Evolutionary conservation across 331 rosid species (phyloP), one percentile per base, ranked within the genome.

Genomic region (Malus hybrid): DNA sequence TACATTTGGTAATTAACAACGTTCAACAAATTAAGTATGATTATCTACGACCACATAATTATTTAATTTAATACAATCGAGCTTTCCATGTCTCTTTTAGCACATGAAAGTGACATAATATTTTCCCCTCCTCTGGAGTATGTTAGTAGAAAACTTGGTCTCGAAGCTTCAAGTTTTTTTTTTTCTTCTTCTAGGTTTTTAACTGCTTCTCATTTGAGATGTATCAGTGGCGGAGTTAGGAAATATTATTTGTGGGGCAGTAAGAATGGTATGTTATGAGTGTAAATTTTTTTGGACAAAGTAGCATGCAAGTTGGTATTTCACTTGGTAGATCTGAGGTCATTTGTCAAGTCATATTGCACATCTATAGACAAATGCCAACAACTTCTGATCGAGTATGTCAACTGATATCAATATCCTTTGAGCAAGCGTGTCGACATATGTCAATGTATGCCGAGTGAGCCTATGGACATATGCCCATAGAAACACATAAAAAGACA

Each of bases 71-170:
- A 30, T 63, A 19, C 8, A 32, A 18, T 66, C 19, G 15, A 34
- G 50, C 29, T 66, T 64, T 64, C 26, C 28, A 33, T 10, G 69
- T 28, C 50, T 33, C 48, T 10, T 5, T 66, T 11, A 66, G 52
- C 70, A 33, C 50, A 66, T 1, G 52, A 34, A 6, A 1, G 28
- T 65, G 70, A 65, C 52, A 30, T 58, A n/a, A 57, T 57, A 22
- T 57, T 57, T 57, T 20, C 2, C 5, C 63, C 29, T 20, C 63
- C 1, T 8, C 24, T 63, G 46, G 44, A 32, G 36, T 62, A 28
- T 0, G 18, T n/a, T 33, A 34, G 70, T 26, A n/a, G 22, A 48
- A 68, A 70, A 24, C 80, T 74, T 74, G 55, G 77, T 68, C 20
- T 42, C 46, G 15, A 74, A 73, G 76, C 55, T 34, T 80, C 34